A percentile compares a stretch with the other conserved stretches of the same genome.
These are phyloP conservation scores for Scytalidium lignicola DNA, from an alignment of 2,329 filamentous ascomycete species.

Conservation along the genomic window DNA sequence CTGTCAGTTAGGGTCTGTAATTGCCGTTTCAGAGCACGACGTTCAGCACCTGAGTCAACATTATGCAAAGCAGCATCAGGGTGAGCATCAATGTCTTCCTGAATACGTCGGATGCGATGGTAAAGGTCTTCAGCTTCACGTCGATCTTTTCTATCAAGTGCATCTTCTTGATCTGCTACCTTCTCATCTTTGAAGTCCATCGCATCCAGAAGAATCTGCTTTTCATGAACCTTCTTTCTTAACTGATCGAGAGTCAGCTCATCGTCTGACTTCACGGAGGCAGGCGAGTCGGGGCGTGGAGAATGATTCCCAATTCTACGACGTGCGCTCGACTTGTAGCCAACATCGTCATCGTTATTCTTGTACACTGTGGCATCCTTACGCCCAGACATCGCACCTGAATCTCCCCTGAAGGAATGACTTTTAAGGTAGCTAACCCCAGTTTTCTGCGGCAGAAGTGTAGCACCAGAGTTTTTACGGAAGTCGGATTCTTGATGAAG, in stretches of 20 bases:
- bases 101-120: constrained; percentile 81
- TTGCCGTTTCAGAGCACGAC: constrained; percentile 79
- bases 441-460: constrained; percentile 88
- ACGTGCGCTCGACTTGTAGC: constrained; percentile 90
- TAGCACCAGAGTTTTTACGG: constrained; percentile 82
- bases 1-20: constrained; percentile 84
- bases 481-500: constrained; percentile 85
- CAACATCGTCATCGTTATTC: constrained; percentile 89
- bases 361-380: constrained; percentile 97
- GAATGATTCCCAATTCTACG: constrained; percentile 70
- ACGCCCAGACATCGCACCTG: constrained; percentile 53
- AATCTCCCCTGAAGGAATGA: constrained; percentile 76
- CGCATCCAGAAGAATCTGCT: constrained; percentile 88
- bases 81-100: constrained; percentile 91
- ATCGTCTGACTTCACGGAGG: constrained; percentile 65
- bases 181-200: constrained; percentile 96
- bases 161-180: constrained; percentile 83
- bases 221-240: constrained; percentile 87
- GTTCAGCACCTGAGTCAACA: constrained; percentile 82
- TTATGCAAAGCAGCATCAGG: constrained; percentile 68
- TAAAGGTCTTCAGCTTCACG: constrained; percentile 93
- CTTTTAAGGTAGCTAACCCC: constrained; percentile 98
- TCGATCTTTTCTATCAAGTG: constrained; percentile 82
- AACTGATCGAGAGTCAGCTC: constrained; percentile 84
- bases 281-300: constrained; percentile 73